Evolutionary conservation across 352 stramenopile species (phyloP), one percentile per base, ranked within the genome.

Genomic region (Phytophthora rubi): DNA sequence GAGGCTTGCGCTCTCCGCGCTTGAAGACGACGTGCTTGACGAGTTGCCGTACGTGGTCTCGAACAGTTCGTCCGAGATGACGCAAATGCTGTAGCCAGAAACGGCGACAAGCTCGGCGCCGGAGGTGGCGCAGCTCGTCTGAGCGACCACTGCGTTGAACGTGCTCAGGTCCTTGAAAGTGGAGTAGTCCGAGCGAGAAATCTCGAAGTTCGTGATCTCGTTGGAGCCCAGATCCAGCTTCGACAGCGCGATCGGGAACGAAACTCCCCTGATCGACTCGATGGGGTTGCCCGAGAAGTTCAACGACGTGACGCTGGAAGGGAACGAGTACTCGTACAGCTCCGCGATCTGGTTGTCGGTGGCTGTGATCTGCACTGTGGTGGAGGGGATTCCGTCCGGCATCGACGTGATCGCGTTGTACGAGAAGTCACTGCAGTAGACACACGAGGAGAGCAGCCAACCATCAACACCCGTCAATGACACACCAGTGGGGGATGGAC

Each of bases 41-140:
- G 68, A 54, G 7, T 53, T 57, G 6, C 78, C 77, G 62, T 94
- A 94, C 3, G 78, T 79, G 4, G 57, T 58, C 2, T 68, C 61
- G 55, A 94, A 94, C 15, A 86, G 58, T 8, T 89, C 83, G 45
- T 91, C 79, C 15, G 84, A 77, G 52, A 94, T 80, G 30, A 94
- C 84, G 51, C 86, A 94, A 13, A 91, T 65, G 35, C 62, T 80
- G 26, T 65, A 67, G 0, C 75, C 72, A 9, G 65, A 71, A 8
- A 88, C 44, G 0, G 73, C 56, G 12, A 88, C 80, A 18, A 77
- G 58, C 44, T 90, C 81, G 0, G 86, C 86, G 2, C 71, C 75
- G 4, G 63, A 66, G 39, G 81, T 89, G 10, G 75, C 76, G 70
- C 80, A 86, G 28, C 56, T 71, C 1, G 73, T 77, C 58, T 89